Base-by-base conservation (phyloP, 2,329 filamentous ascomycete species). In the Aspergillus ochraceoroseus region DNA sequence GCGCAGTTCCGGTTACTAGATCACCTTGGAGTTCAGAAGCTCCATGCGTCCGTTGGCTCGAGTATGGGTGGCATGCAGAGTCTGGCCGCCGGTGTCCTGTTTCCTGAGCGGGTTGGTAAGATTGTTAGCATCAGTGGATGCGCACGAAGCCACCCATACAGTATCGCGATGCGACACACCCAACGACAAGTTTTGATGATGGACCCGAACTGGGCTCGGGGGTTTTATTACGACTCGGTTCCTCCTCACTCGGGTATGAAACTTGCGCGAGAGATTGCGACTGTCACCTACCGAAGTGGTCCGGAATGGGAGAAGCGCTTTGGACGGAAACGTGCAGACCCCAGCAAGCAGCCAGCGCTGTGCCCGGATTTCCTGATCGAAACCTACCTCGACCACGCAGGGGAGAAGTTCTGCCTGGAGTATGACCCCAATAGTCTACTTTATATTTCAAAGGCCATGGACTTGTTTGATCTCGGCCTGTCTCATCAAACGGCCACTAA, bases 51-150 rank as follows among this genome's bases (percentile, higher is more conserved):
- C 44, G 90, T 98, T 13, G 92, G 92, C 9, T 87, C 87, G 4
- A 95, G 87, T 64, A 98, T 98, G 92, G 92, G 92, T 38, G 92
- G 92, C 39, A 98, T 98, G 92, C 90, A 95, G 62, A 92, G 86
- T 53, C 75, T 98, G 4, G 89, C 89, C 5, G 85, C 87, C 0
- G 92, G 87, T 3, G 80, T 85, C 1, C 68, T 95, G 19, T 94
- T 90, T 61, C 85, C 88, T 0, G 78, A 85, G 26, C 77, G 90
- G 22, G 84, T 98, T 2, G 80, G 80, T 26, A 82, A 83, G 51
- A 78, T 98, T 48, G 86, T 88, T 25, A 90, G 82, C 56, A 92
- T 96, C 58, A 94, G 85, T 58, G 92, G 90, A 8, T 98, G 92
- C 64, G 92, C 90, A 0, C 76, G 92, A 49, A 94, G 85, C 54